Evolutionary conservation across 2,329 filamentous ascomycete species (phyloP), one percentile per base, ranked within the genome.

Genomic region (Apiospora sp.): DNA sequence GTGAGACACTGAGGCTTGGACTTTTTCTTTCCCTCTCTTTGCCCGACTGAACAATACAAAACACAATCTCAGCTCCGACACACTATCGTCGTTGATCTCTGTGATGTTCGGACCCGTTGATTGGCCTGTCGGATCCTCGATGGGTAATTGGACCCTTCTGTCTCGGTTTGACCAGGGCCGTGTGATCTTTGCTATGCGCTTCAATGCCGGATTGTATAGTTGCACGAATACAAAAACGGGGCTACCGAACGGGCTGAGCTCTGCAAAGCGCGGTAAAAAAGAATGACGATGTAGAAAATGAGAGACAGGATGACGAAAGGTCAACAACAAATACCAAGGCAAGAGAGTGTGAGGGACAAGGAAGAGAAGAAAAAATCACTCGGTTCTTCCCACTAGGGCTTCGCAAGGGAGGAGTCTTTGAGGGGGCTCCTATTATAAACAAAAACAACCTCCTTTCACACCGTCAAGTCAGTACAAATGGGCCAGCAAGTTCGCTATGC

Each of bases 361-460:
- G n/a, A 19, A 64, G 30, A n/a, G 34, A 41, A 13, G 7, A 41
- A 61, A n/a, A 51, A 51, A 51, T 24, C 58, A 41, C 58, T 34
- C 58, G 41, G n/a, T 64, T 34, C 34, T 41, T 41, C 34, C 30
- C 58, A 64, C 58, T 64, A 64, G 58, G 58, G 34, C 58, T n/a
- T n/a, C 34, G 58, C 8, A 24, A 24, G 22, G 58, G 30, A 64
- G 58, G 58, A 64, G 34, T 41, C 58, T 6, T 64, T 34, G 34
- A n/a, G 54, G 58, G 54, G 43, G 46, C 58, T 64, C 34, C 22
- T 41, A 64, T 64, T 41, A 64, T 64, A 64, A 64, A 64, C 58
- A 64, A 34, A 64, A 64, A 64, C 30, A 41, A 64, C 54, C 54
- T 61, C 54, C 54, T 61, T 61, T 61, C 54, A 61, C 54, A 61